Evolutionary conservation across 2,329 filamentous ascomycete species (phyloP).

Genomic region (Plenodomus lindquistii): DNA sequence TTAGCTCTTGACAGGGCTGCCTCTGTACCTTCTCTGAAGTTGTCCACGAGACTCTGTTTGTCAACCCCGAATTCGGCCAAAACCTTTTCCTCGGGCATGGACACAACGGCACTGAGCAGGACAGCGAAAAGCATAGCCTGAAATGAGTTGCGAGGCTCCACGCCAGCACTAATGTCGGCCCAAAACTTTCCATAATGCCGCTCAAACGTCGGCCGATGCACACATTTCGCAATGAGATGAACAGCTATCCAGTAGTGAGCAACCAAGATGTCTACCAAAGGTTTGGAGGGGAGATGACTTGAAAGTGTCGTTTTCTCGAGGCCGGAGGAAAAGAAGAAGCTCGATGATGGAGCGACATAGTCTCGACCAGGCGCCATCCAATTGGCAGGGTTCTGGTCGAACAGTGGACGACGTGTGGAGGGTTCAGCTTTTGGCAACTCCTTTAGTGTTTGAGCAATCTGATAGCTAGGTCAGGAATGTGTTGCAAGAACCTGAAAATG

Average conservation of each 20-base stretch:
- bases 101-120: conserved; percentile 70
- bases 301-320: conserved; percentile 54
- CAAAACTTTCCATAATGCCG: conserved; percentile 68
- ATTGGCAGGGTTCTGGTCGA: conserved; percentile 25
- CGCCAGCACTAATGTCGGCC: conserved; percentile 61
- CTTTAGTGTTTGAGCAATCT: conserved; percentile 39
- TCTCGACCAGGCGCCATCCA: conserved; percentile 67
- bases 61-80: conserved; percentile 59
- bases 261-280: conserved; percentile 64
- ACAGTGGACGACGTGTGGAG: conserved; percentile 11
- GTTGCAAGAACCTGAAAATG: background rate
- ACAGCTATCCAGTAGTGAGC: conserved; percentile 70
- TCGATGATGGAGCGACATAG: conserved; percentile 70
- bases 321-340: conserved; percentile 65
- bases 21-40: conserved; percentile 63
- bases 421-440: conserved; percentile 26
- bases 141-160: conserved; percentile 65
- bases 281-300: conserved; percentile 63
- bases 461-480: background rate
- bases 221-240: conserved; percentile 68
- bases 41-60: conserved; percentile 63
- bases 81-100: conserved; percentile 61
- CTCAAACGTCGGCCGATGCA: conserved; percentile 71
- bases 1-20: conserved; percentile 69
- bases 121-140: conserved; percentile 72